phyloP scores from a whole-genome alignment of 805 yeast species.

The Wickerhamomyces sydowiorum region DNA sequence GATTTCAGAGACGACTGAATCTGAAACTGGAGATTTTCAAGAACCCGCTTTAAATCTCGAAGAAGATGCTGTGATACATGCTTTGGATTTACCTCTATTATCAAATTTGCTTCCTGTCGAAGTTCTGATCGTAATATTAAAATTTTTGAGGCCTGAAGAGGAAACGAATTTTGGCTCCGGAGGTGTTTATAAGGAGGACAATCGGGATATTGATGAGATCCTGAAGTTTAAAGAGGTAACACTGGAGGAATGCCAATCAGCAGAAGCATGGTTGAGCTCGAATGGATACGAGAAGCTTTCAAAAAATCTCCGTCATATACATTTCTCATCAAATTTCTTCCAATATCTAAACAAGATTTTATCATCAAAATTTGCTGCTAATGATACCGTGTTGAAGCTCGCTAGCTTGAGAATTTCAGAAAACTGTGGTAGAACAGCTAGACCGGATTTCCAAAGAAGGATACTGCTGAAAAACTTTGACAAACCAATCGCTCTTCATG shows the following conservation, averaged over 20 bases:
- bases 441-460: conserved; percentile 61
- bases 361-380: conserved; percentile 35
- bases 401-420: conserved; percentile 70
- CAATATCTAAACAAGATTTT: conserved; percentile 44
- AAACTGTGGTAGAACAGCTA: conserved; percentile 80
- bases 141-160: conserved; percentile 42
- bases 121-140: conserved; percentile 39
- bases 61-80: conserved; percentile 35
- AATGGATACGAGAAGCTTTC: conserved; percentile 30
- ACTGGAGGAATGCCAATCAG: conserved; percentile 14
- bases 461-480: conserved; percentile 41
- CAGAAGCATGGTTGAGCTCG: conserved; percentile 39
- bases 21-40: not conserved
- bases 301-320: conserved; percentile 24
- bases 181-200: conserved; percentile 1
- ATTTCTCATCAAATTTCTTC: conserved; percentile 33
- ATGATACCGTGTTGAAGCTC: conserved; percentile 39
- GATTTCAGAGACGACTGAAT: too few relatives aligned
- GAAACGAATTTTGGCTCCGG: conserved; percentile 43
- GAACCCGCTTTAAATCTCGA: too few relatives aligned
- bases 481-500: conserved; percentile 39
- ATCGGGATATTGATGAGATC: conserved; percentile 11
- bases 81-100: conserved; percentile 56
- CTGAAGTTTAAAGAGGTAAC: conserved; percentile 31
- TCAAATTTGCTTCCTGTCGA: conserved; percentile 38